A percentile compares a stretch with the other conserved stretches of the same genome.
Evolutionary conservation across 2,329 filamentous ascomycete species (phyloP).

Genomic region (Juglanconis oblonga): DNA sequence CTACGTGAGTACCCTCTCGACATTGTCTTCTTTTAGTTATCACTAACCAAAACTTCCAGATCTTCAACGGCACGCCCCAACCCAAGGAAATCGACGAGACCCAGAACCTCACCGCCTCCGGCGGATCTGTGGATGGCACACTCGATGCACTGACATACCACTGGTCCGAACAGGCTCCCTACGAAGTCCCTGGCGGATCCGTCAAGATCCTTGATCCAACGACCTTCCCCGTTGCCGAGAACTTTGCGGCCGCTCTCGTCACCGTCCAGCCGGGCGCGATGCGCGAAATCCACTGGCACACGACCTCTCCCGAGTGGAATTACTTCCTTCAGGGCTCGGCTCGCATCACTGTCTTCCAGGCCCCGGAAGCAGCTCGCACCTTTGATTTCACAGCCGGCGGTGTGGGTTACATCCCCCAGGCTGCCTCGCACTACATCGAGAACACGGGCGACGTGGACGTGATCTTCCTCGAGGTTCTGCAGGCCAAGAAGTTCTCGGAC

Average conservation of each 20-base stretch:
- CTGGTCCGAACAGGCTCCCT: constrained; percentile 48
- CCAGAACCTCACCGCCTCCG: constrained; percentile 45
- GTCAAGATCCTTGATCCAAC: constrained; percentile 58
- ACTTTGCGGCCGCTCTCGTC: constrained; percentile 55
- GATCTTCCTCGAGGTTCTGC: constrained; percentile 58
- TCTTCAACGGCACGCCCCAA: constrained; percentile 50
- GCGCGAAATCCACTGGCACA: constrained; percentile 65
- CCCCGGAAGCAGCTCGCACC: constrained; percentile 47
- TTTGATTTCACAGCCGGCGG: constrained; percentile 60
- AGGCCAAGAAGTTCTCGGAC: constrained; percentile 49
- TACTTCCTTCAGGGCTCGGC: constrained; percentile 57
- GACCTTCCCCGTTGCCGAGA: constrained; percentile 54
- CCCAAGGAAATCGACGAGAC: constrained; percentile 39
- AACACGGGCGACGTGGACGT: constrained; percentile 57
- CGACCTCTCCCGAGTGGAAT: constrained; percentile 57
- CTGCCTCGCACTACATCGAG: constrained; percentile 57
- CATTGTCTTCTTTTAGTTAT: too few relatives aligned
- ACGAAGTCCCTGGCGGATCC: constrained; percentile 50
- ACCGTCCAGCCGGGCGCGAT: constrained; percentile 60
- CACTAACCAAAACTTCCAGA: constrained; percentile 24
- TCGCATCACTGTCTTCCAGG: constrained; percentile 53
- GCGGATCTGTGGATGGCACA: constrained; percentile 37
- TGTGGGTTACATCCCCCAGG: constrained; percentile 56
- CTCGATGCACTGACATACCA: constrained; percentile 45
- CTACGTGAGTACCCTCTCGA: constrained; percentile 31